Base-by-base conservation (phyloP, 2,329 filamentous ascomycete genomes). In the Trichoderma citrinoviride region DNA sequence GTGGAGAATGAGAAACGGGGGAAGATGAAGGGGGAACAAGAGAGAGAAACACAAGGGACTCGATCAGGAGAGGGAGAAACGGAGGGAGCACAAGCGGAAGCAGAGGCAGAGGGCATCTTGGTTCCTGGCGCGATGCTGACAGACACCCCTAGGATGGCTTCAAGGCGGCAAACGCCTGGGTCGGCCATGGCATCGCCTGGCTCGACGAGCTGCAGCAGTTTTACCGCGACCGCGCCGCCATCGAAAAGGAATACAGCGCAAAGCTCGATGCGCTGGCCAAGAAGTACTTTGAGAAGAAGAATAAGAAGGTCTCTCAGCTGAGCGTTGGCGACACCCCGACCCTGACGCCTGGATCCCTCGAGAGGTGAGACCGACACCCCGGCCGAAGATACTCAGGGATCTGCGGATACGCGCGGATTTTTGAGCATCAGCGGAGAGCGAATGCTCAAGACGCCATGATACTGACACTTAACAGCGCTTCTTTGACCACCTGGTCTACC, bases 241-340 rank as follows among this genome's bases (percentile, higher is more conserved):
- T 99, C 76, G 95, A 99, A 80, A 97, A 97, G 80, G 96, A 99
- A 77, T 98, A 99, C 77, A 90, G 92, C 72, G 85, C 90, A 68
- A 98, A 94, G 78, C 87, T 99, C 69, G 90, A 87, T 71, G 88
- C 87, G 2, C 82, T 99, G 57, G 95, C 94, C 63, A 96, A 95
- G 82, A 97, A 95, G 77, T 98, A 97, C 81, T 95, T 92, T 74
- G 96, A 99, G 73, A 96, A 96, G 82, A 99, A 98, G 82, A 88
- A 91, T 53, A 93, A 89, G 78, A 97, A 95, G 80, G 90, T 90
- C 49, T 90, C 92, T 70, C 89, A 84, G 72, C 78, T 99, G 71
- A 97, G 93, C 75, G 95, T 98, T 61, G 95, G 95, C 73, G 95
- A 99, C 73, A 95, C 89, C 25, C 95, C 95, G 43, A 87, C 87